phyloP scores from a whole-genome alignment of 768 basidiomycete species.

The Auricularia auricula-judae region DNA sequence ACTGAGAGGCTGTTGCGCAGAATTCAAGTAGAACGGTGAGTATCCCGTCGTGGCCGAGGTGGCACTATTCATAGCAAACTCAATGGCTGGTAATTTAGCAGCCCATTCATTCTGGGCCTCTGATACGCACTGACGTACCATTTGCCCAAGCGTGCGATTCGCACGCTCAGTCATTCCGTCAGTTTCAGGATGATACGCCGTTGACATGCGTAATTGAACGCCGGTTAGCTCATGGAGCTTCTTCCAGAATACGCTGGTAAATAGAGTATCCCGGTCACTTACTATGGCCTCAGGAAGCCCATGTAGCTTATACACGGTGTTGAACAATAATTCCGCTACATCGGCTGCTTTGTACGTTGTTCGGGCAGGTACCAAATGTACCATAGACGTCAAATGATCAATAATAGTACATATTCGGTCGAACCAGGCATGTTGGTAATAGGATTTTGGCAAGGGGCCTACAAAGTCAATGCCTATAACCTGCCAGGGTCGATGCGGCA shows the following conservation, averaged over 20 bases:
- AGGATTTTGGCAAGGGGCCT: constrained; percentile 11
- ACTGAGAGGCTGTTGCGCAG: constrained; percentile 5
- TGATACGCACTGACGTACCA: constrained; percentile 2
- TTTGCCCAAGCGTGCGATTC: background rate
- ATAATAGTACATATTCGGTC: constrained; percentile 16
- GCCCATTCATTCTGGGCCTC: constrained; percentile 7
- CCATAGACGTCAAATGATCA: constrained; percentile 12
- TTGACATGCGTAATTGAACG: constrained; percentile 21
- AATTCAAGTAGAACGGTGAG: constrained; percentile 13
- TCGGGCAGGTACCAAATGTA: constrained; percentile 19
- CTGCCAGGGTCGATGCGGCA: constrained; percentile 8
- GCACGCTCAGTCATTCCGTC: constrained; percentile 28
- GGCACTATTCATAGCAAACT: constrained; percentile 13
- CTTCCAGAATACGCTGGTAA: constrained; percentile 26
- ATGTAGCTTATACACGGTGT: constrained; percentile 24
- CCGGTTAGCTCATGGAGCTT: background rate
- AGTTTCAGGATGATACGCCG: constrained; percentile 32
- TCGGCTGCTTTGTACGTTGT: constrained; percentile 21
- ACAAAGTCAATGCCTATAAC: constrained; percentile 16
- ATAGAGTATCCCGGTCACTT: constrained; percentile 30
- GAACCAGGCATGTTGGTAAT: too few species aligned
- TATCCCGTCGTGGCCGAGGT: constrained; percentile 10
- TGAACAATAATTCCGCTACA: constrained; percentile 26
- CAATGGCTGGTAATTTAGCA: constrained; percentile 4
- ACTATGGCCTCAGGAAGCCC: constrained; percentile 29